Evolutionary conservation across 345 rosid species (phyloP), one percentile per base, ranked within the genome.

Genomic region (Arabidopsis arenosa): DNA sequence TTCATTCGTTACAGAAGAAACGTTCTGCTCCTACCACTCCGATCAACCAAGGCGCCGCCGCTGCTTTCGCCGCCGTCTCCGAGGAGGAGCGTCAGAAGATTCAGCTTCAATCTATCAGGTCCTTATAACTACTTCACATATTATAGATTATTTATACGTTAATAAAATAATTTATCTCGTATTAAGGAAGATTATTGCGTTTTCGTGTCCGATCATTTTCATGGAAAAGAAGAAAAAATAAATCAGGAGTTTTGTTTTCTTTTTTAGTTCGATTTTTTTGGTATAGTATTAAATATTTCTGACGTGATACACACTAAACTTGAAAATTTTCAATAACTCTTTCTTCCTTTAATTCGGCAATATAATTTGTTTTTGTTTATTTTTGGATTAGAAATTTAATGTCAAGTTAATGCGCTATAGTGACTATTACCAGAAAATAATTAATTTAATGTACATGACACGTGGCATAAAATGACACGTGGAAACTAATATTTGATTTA

Each of bases 81-180:
- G 80, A 93, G 7, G 98, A 94, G 12, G 90, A 85, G 32, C 96
- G 98, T 55, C 92, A 88, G 37, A 87, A 84, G 74, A 86, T 82
- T 82, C 98, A 94, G 83, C 95, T 94, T 53, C 96, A 92, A 80
- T 94, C 98, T 53, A 94, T 94, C 85, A 90, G 97, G 97, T 90
- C 68, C 41, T 0, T 48, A 8, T 51, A 9, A 51, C 5, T 6
- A 6, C 8, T 51, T 21, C 62, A 40, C 61, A 37, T 41, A 37
- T 45, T 45, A 10, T 3, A 21, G 3, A 41, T 15, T 32, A 6
- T 30, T 43, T 32, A 5, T n/a, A 60, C 40, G 51, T 49, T 15
- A 48, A 7, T 14, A 21, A 9, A 23, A 23, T 6, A 11, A 9
- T 32, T 17, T 17, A 18, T 7, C 10, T 40, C 6, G 21, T 66